Percentiles rank a stretch among this genome's conserved stretches.
These are phyloP conservation scores for Colletotrichum ledebouriae DNA, from an alignment of 2,329 filamentous ascomycete genomes.

Conservation along the genomic window DNA sequence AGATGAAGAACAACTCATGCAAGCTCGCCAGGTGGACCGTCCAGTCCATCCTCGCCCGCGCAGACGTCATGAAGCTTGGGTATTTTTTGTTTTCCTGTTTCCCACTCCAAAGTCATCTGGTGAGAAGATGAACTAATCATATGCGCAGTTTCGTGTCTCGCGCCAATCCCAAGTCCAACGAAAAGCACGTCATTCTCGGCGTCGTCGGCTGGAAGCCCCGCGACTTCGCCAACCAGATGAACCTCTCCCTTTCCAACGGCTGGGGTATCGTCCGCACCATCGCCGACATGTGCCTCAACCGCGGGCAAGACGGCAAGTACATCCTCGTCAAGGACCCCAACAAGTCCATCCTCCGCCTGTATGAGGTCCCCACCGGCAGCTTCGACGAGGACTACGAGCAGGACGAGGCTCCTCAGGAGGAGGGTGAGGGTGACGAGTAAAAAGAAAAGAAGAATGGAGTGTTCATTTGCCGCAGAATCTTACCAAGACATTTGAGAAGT, in stretches of 20 bases:
- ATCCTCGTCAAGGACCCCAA: slow-evolving; percentile 92
- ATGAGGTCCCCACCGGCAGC: slow-evolving; percentile 87
- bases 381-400: slow-evolving; percentile 93
- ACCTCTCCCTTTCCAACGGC: slow-evolving; percentile 94
- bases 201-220: slow-evolving; percentile 98
- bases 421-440: slow-evolving; percentile 50
- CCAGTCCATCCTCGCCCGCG: slow-evolving; percentile 95
- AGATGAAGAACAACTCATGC: slow-evolving; percentile 99
- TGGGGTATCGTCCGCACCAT: slow-evolving; percentile 99
- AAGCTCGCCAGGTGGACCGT: slow-evolving; percentile 98
- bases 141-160: slow-evolving; percentile 88
- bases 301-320: slow-evolving; percentile 81
- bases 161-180: slow-evolving; percentile 89
- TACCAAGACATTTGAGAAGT: no score
- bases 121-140: slow-evolving; percentile 46
- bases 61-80: slow-evolving; percentile 99
- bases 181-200: slow-evolving; percentile 94
- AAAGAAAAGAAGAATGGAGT: no score
- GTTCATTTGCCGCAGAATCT: no score
- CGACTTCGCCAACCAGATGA: slow-evolving; percentile 98
- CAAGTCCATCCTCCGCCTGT: slow-evolving; percentile 93
- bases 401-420: slow-evolving; percentile 66
- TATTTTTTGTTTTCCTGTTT: slow-evolving; percentile 59
- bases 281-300: slow-evolving; percentile 89
- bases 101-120: neutral